A percentile compares a stretch with the other conserved stretches of the same genome.
Evolutionary conservation across 768 basidiomycete genomes (phyloP).

Genomic region (Candolleomyces eurysporus): DNA sequence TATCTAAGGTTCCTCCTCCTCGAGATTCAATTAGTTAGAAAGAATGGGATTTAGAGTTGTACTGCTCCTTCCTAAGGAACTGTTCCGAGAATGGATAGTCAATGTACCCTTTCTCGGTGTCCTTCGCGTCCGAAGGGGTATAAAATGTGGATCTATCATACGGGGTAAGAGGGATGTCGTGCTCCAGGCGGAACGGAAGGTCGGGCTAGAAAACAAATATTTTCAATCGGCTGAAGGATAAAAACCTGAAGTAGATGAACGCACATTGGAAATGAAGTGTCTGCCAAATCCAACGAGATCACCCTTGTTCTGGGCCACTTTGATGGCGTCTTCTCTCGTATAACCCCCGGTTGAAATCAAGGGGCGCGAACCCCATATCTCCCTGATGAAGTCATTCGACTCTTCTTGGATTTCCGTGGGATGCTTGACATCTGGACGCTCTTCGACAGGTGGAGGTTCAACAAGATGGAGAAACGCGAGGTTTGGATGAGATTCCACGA

Average conservation of each 20-base stretch:
- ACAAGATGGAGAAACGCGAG: slow-evolving; percentile 53
- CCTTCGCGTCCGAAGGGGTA: slow-evolving; percentile 21
- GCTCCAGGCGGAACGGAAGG: slow-evolving; percentile 8
- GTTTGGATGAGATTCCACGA: slow-evolving; percentile 38
- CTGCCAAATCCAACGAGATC: slow-evolving; percentile 29
- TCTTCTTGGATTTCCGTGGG: slow-evolving; percentile 11
- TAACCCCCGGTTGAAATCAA: slow-evolving; percentile 47
- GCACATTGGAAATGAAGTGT: slow-evolving; percentile 31
- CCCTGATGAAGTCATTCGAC: slow-evolving; percentile 43
- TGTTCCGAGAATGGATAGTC: slow-evolving; percentile 27
- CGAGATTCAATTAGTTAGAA: too few species aligned
- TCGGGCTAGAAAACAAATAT: slow-evolving; percentile 9
- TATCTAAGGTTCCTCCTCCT: too few species aligned
- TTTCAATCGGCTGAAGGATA: neutral
- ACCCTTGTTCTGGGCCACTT: slow-evolving; percentile 23
- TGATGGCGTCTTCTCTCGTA: slow-evolving; percentile 36
- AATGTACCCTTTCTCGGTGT: slow-evolving; percentile 26
- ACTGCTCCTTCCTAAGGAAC: neutral
- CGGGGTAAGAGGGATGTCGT: slow-evolving; percentile 22
- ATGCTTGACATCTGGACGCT: too few species aligned
- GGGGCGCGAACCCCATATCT: slow-evolving; percentile 41
- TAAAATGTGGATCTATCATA: slow-evolving; percentile 42
- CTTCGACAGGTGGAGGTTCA: slow-evolving; percentile 31
- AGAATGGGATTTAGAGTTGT: too few species aligned
- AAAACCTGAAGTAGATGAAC: slow-evolving; percentile 5